Evolutionary conservation across 108 stramenopile genomes (phyloP).

Genomic region (Pseudonitzschia pungens): DNA sequence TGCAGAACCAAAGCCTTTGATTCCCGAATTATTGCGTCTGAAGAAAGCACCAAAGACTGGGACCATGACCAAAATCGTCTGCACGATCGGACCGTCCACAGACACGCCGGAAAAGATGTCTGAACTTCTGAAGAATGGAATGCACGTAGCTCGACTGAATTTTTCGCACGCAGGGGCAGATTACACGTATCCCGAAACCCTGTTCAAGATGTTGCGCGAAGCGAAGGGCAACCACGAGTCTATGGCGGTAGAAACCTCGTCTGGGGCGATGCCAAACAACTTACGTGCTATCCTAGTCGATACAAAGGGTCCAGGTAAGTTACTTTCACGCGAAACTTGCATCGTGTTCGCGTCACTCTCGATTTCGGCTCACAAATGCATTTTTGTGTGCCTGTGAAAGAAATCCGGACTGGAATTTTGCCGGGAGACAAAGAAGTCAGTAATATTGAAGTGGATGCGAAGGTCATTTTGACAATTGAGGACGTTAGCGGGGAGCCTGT

Average conservation of each 20-base stretch:
- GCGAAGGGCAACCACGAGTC: conserved; percentile 48
- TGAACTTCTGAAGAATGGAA: conserved; percentile 63
- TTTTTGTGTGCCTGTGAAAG: background rate
- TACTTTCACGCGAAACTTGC: background rate
- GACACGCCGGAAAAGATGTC: conserved; percentile 59
- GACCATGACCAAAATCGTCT: conserved; percentile 87
- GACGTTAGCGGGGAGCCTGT: conserved; percentile 46
- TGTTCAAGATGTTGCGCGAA: conserved; percentile 46
- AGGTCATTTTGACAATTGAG: conserved; percentile 53
- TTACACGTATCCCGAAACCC: conserved; percentile 56
- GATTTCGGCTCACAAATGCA: background rate
- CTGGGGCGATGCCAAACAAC: conserved; percentile 47
- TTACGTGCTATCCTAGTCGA: conserved; percentile 76
- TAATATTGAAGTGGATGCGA: conserved; percentile 49
- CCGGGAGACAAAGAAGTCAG: conserved; percentile 60
- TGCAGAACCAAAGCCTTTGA: background rate
- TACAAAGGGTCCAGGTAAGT: conserved; percentile 81
- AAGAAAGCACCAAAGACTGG: conserved; percentile 32
- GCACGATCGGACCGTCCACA: conserved; percentile 92
- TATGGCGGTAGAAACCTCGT: conserved; percentile 32
- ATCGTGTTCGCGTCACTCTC: background rate
- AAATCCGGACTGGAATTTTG: conserved; percentile 85
- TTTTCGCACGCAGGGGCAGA: conserved; percentile 78
- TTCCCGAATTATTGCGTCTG: conserved; percentile 19
- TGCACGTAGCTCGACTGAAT: conserved; percentile 92